Evolutionary conservation across 352 stramenopile genomes (phyloP).

Genomic region (Phytophthora colocasiae): DNA sequence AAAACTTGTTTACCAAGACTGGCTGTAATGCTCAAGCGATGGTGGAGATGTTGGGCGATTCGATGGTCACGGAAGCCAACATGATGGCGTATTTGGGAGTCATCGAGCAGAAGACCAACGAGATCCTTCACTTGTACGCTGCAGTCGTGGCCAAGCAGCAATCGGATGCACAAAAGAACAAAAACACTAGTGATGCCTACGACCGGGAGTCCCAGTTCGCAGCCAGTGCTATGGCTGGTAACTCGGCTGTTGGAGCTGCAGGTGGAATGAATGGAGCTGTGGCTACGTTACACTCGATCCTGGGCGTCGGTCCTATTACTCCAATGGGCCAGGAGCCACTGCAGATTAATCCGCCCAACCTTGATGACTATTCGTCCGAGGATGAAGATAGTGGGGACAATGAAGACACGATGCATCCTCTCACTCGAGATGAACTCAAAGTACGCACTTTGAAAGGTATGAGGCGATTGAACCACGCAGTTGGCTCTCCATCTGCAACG

Average conservation of each 20-base stretch:
- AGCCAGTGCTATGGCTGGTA: conserved; percentile 25
- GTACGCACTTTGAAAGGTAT: conserved; percentile 89
- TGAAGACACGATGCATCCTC: conserved; percentile 85
- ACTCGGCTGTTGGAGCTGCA: conserved; percentile 16
- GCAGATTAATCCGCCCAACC: conserved; percentile 94
- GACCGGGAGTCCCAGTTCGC: conserved; percentile 56
- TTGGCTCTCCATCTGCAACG: conserved; percentile 23
- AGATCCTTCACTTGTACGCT: conserved; percentile 92
- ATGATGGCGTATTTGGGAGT: conserved; percentile 95
- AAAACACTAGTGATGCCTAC: conserved; percentile 40
- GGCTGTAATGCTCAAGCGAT: conserved; percentile 85
- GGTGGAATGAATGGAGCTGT: conserved; percentile 31
- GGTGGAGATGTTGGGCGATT: conserved; percentile 88
- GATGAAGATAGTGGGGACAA: conserved; percentile 89
- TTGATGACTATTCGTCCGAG: conserved; percentile 96
- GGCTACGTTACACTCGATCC: conserved; percentile 65
- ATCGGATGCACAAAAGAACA: conserved; percentile 43
- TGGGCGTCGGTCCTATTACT: conserved; percentile 84
- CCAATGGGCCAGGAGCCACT: conserved; percentile 92
- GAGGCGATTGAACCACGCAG: conserved; percentile 63
- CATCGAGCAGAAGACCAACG: conserved; percentile 95
- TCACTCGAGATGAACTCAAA: conserved; percentile 94
- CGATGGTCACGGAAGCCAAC: conserved; percentile 93
- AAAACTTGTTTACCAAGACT: conserved; percentile 80
- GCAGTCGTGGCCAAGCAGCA: conserved; percentile 53